Base-by-base conservation (phyloP, 768 basidiomycete genomes). In the Leccinum truebloodii region DNA sequence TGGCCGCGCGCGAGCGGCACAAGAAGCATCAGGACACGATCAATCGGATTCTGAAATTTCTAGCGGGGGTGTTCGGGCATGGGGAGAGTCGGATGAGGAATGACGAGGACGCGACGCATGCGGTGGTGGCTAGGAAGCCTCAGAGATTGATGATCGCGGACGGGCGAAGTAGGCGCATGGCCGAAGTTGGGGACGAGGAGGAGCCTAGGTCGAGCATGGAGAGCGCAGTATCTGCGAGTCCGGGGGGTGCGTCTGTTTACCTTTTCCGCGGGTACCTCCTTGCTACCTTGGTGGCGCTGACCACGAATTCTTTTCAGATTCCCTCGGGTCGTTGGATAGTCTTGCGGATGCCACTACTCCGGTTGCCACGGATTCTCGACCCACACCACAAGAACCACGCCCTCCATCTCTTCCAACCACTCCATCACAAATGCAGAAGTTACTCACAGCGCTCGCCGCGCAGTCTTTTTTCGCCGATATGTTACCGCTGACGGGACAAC, bases 11-110 rank as follows among this genome's bases (percentile, higher is more conserved):
- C 16, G 86, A 88, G 64, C 83, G 86, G 59, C 88, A 96, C 69
- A 88, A 94, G 71, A 95, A 92, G 69, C 95, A 98, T 65, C 90
- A 97, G 69, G 95, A 98, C 72, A 97, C 94, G 22, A 94, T 98
- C 71, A 94, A 97, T 69, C 80, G 92, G 58, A 98, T 99, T 62
- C 83, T 99, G 63, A 90, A 94, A 61, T 98, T 99, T 75, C 77
- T 99, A 58, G 95, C 95, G 10, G 88, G 93, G 13, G 89, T 98
- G 3, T 98, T 98, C 76, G 89, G 90, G 13, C 82, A 81, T 57
- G 66, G 71, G 0, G 77, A 78, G 1, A 78, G 75, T 51, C 73
- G 78, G 60, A 79, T 73, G 55, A 72, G 68, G 49, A 72, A 68
- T 50, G 74, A 71, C 54, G 73, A 74, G 48, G 73, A 68, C 44